Evolutionary conservation across 352 stramenopile species (phyloP).

Genomic region (Phytophthora pini): DNA sequence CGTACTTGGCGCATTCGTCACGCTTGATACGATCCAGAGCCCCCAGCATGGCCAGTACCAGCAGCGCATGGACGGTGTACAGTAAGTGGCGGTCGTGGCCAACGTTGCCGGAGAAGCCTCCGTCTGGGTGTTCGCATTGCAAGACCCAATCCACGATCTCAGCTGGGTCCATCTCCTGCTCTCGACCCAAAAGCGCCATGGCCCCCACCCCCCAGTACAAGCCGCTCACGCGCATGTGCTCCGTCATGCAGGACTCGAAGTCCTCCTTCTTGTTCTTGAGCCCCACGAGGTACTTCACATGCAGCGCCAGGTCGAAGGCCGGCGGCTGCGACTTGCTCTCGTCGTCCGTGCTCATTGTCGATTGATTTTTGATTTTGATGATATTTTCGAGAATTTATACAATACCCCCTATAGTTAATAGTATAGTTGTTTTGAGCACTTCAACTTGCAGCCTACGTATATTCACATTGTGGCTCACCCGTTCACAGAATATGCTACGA

Average conservation of each 20-base stretch:
- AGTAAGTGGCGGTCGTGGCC: constrained; percentile 97
- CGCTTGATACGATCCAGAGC: constrained; percentile 83
- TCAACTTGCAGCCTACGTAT: constrained; percentile 11
- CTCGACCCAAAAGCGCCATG: constrained; percentile 92
- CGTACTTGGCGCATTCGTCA: constrained; percentile 81
- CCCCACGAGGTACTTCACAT: constrained; percentile 81
- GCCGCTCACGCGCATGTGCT: constrained; percentile 98
- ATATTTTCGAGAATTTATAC: background rate
- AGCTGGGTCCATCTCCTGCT: constrained; percentile 82
- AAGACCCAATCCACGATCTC: constrained; percentile 96
- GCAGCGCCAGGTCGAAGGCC: constrained; percentile 68
- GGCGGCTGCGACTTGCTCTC: constrained; percentile 33
- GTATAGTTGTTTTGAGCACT: background rate
- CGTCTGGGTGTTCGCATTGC: constrained; percentile 92
- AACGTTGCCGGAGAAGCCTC: constrained; percentile 96
- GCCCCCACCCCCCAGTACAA: constrained; percentile 98
- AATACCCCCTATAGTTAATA: background rate
- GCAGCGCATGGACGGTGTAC: constrained; percentile 97
- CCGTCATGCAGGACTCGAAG: constrained; percentile 94
- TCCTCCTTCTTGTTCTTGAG: constrained; percentile 90
- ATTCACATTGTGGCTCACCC: constrained; percentile 7
- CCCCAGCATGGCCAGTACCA: constrained; percentile 96
- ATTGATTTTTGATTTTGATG: background rate
- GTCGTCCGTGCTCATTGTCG: constrained; percentile 22
- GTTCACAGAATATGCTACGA: background rate